Evolutionary conservation across 2,329 filamentous ascomycete genomes (phyloP).

Genomic region (Pyrenochaeta sp.): DNA sequence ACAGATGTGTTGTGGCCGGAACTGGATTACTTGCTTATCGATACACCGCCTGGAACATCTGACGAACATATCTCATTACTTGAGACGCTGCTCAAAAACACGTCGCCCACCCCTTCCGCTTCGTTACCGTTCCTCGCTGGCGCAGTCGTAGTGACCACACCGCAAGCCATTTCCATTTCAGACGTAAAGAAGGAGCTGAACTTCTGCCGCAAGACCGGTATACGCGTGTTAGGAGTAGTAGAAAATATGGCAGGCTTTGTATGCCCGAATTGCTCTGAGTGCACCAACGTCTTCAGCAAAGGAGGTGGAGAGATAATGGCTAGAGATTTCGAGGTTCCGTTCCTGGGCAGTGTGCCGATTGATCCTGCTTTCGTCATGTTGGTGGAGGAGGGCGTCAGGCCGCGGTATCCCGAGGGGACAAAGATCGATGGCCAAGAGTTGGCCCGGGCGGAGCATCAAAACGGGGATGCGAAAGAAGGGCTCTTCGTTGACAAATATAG

Average conservation of each 20-base stretch:
- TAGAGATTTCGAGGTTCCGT: conserved; percentile 80
- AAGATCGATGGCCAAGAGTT: conserved; percentile 45
- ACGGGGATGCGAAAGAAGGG: conserved; percentile 34
- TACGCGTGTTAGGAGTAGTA: conserved; percentile 84
- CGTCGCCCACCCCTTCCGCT: conserved; percentile 22
- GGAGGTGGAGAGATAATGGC: conserved; percentile 93
- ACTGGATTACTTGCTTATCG: conserved; percentile 91
- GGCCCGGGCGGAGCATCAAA: conserved; percentile 24
- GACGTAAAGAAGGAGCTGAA: conserved; percentile 96
- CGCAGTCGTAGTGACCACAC: conserved; percentile 94
- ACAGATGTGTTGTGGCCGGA: conserved; percentile 87
- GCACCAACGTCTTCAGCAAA: conserved; percentile 91
- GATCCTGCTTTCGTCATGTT: conserved; percentile 90
- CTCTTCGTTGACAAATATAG: conserved; percentile 75
- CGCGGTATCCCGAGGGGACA: conserved; percentile 75
- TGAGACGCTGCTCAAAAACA: conserved; percentile 72
- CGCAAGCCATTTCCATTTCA: conserved; percentile 90
- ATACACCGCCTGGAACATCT: conserved; percentile 94
- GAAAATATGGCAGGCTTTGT: conserved; percentile 97
- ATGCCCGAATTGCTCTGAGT: conserved; percentile 79
- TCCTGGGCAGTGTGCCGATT: conserved; percentile 87
- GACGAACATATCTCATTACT: conserved; percentile 97
- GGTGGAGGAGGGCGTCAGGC: conserved; percentile 76
- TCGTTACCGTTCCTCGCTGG: conserved; percentile 66
- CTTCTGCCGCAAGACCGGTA: conserved; percentile 86